These are phyloP conservation scores for Alternaria solani DNA, from an alignment of 2,329 filamentous ascomycete genomes.

Conservation along the genomic window DNA sequence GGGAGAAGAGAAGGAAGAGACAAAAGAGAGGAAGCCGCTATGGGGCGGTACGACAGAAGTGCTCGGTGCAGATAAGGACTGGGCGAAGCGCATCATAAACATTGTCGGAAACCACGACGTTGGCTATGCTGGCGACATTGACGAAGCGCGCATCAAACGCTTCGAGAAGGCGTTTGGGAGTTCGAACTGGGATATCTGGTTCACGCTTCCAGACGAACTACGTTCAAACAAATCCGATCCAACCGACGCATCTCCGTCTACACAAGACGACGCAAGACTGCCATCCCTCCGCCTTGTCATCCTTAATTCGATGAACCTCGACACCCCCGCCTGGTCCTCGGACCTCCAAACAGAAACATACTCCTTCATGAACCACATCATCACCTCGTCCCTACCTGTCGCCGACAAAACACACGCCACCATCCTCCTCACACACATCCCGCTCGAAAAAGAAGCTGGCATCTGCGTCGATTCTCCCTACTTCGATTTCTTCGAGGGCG, in stretches of 20 bases:
- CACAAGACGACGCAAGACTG: constrained; percentile 31
- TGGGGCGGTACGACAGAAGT: constrained; percentile 47
- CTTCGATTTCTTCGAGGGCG: constrained; percentile 76
- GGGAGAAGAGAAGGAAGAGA: constrained; percentile 17
- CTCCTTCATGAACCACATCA: constrained; percentile 74
- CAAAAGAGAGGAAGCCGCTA: constrained; percentile 22
- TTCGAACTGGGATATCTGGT: constrained; percentile 86
- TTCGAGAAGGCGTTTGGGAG: constrained; percentile 88
- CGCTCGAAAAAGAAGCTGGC: constrained; percentile 82
- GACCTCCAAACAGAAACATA: constrained; percentile 80
- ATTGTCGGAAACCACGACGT: constrained; percentile 96
- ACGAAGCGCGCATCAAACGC: constrained; percentile 73
- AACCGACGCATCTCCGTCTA: neutral
- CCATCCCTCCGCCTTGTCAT: constrained; percentile 84
- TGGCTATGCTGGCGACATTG: constrained; percentile 93
- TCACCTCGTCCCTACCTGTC: constrained; percentile 68
- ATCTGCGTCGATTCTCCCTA: constrained; percentile 85
- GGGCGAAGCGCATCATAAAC: constrained; percentile 83
- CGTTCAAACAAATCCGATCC: constrained; percentile 1
- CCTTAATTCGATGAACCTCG: constrained; percentile 92
- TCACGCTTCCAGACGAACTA: constrained; percentile 54
- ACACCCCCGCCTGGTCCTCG: constrained; percentile 75
- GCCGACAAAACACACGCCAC: constrained; percentile 74
- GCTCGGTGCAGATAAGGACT: constrained; percentile 61
- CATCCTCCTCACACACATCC: constrained; percentile 89